Percentiles rank a stretch among this genome's conserved stretches.
These are phyloP conservation scores for Plasmodium coatneyi DNA, from an alignment of 169 alveolate species.

Conservation along the genomic window DNA sequence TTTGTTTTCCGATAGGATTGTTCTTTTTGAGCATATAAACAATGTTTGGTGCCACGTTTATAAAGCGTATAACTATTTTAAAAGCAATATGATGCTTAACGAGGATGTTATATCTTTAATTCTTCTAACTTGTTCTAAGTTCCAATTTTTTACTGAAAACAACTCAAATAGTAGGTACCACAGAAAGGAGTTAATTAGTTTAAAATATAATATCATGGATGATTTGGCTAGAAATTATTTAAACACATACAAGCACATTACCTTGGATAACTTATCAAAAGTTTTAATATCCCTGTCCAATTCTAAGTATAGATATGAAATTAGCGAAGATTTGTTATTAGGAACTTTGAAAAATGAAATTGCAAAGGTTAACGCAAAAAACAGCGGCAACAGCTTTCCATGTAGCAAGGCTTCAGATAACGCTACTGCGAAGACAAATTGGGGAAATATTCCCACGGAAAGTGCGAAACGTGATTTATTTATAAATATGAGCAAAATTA, in stretches of 20 bases:
- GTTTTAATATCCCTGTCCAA: slow-evolving; percentile 69
- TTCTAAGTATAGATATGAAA: slow-evolving; percentile 48
- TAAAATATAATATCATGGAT: slow-evolving; percentile 65
- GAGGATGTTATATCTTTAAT: slow-evolving; percentile 63
- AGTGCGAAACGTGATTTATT: slow-evolving; percentile 21
- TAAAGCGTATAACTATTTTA: slow-evolving; percentile 61
- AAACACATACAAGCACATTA: slow-evolving; percentile 36
- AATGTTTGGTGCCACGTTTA: slow-evolving; percentile 51
- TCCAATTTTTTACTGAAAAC: slow-evolving; percentile 62
- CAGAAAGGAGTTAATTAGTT: slow-evolving; percentile 53
- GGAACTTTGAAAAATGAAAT: slow-evolving; percentile 43
- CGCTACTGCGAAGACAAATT: slow-evolving; percentile 21
- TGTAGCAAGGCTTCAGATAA: background rate
- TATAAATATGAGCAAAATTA: slow-evolving; percentile 56
- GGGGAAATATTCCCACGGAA: slow-evolving; percentile 14
- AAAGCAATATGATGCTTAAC: slow-evolving; percentile 18
- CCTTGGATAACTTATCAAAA: slow-evolving; percentile 56
- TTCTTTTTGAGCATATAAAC: slow-evolving; percentile 40
- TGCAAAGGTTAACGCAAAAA: slow-evolving; percentile 12
- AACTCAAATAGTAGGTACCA: slow-evolving; percentile 35
- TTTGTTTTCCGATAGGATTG: slow-evolving; percentile 55
- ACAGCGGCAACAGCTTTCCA: background rate
- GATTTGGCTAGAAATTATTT: slow-evolving; percentile 64
- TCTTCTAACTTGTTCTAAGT: slow-evolving; percentile 61
- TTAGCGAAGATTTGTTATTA: slow-evolving; percentile 38